Evolutionary conservation across 2,329 filamentous ascomycete species (phyloP), one percentile per base, ranked within the genome.

Genomic region (Coniosporium tulheliwenetii): DNA sequence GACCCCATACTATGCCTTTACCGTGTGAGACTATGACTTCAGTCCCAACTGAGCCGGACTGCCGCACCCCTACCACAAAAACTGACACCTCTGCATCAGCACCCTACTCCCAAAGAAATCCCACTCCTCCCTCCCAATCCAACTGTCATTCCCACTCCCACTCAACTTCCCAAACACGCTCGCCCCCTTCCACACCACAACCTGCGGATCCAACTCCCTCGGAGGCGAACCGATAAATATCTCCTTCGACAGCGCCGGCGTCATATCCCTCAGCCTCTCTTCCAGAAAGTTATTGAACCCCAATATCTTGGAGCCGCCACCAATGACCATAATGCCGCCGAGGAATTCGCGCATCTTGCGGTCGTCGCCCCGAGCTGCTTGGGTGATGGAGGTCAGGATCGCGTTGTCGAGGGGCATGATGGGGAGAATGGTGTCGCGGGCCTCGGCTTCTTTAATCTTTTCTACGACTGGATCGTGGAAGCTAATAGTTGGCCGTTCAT

Each of bases 101-200:
- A 89, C 72, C 53, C 91, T 74, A 44, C 77, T 73, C 2, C 87
- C 89, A 41, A 95, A 58, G 44, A 85, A 75, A 64, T 95, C 86
- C 61, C 89, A 95, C 67, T 96, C 89, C 52, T 81, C 70, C 37
- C 77, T 75, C 10, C 80, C 81, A 54, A 96, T 85, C 91, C 91
- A 98, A 52, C 82, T 91, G 59, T 98, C 91, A 62, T 96, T 96
- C 19, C 19, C 19, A 12, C 85, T 87, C 37, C 66, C 67, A 44
- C 79, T 75, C 50, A 96, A 65, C 64, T 93, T 86, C 2, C 85
- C 87, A 67, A 95, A 98, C 12, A 98, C 87, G 56, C 86, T 94
- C 1, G 85, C 91, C 3, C 91, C 91, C 70, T 98, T 98, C 91
- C 91, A 98, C 8, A 81, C 79, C 40, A 96, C 82, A n/a, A 96